A percentile compares a stretch with the other conserved stretches of the same genome.
These are phyloP conservation scores for Astragalus glycyphyllos DNA, from an alignment of 306 rosid species.

Conservation along the genomic window DNA sequence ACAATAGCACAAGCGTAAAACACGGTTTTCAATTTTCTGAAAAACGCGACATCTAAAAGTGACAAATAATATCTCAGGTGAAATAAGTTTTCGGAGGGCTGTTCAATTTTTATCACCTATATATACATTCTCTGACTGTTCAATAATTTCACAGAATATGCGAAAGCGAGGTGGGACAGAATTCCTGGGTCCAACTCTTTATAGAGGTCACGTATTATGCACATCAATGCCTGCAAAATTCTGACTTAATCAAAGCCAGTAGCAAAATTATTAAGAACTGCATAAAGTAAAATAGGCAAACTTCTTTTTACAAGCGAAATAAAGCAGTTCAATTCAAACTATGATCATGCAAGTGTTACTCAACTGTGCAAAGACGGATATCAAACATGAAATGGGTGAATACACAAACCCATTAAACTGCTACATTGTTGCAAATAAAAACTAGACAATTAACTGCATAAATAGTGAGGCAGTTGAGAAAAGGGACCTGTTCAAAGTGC, in stretches of 20 bases:
- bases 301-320: conserved; percentile 22
- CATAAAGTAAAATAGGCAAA: conserved; percentile 9
- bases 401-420: conserved; percentile 20
- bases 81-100: conserved; percentile 34
- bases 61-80: conserved; percentile 25
- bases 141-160: conserved; percentile 48
- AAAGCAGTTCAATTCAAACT: conserved; percentile 3
- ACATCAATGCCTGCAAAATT: conserved; percentile 54
- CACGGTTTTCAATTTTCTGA: conserved; percentile 4
- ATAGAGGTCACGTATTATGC: conserved; percentile 42
- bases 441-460: not conserved
- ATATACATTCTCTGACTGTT: conserved; percentile 54
- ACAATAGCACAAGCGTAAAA: conserved; percentile 2
- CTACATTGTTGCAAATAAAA: not conserved
- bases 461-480: conserved; percentile 37
- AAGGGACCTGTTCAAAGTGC: conserved; percentile 77
- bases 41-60: not conserved
- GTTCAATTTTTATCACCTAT: conserved; percentile 49
- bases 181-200: conserved; percentile 55
- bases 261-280: conserved; percentile 18
- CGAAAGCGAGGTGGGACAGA: conserved; percentile 38
- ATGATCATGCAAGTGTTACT: conserved; percentile 29
- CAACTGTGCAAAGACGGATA: conserved; percentile 25
- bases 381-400: conserved; percentile 37
- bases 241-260: conserved; percentile 37